Base-by-base conservation (phyloP, 306 rosid genomes). In the Psophocarpus tetragonolobus region DNA sequence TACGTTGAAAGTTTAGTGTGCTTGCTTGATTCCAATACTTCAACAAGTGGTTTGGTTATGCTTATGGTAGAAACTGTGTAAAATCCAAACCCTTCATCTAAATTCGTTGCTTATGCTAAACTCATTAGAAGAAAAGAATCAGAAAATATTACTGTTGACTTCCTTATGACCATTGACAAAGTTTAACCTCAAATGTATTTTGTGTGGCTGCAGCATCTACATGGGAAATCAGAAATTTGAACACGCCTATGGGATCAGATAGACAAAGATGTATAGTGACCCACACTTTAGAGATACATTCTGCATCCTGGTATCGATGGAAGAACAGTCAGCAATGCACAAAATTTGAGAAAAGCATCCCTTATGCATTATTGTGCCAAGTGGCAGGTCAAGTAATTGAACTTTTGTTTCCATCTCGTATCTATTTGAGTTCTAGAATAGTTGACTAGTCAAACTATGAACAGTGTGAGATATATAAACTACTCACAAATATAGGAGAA, bases 281-380 rank as follows among this genome's bases (percentile, higher is more conserved):
- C 10, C 98, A 95, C 84, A 95, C 91, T 71, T 82, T 95, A 51
- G 98, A 95, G 92, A 95, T 95, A 62, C 68, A 87, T 68, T 84
- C 94, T 18, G 79, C 84, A 51, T 81, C 87, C 45, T 95, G 98
- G 98, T 41, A 64, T 65, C 67, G 85, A 75, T 95, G 98, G 98
- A 92, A 88, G 90, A 91, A 84, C 54, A 84, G 50, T 33, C 90
- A 84, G 30, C 89, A 83, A 32, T 63, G 84, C 79, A 80, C 96
- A 26, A 95, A 95, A 83, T 95, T 95, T 60, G 98, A 92, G 77
- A 90, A 82, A 85, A 92, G 91, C 84, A 86, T 95, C 67, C 91
- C 97, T 51, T 89, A 92, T 60, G 97, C 98, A 62, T 82, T 95
- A 71, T 70, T 95, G 79, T 85, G 91, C 81, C 98, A 95, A 92